Conservation (phyloP, 139 green algal species). For the Volvox reticuliferus region DNA sequence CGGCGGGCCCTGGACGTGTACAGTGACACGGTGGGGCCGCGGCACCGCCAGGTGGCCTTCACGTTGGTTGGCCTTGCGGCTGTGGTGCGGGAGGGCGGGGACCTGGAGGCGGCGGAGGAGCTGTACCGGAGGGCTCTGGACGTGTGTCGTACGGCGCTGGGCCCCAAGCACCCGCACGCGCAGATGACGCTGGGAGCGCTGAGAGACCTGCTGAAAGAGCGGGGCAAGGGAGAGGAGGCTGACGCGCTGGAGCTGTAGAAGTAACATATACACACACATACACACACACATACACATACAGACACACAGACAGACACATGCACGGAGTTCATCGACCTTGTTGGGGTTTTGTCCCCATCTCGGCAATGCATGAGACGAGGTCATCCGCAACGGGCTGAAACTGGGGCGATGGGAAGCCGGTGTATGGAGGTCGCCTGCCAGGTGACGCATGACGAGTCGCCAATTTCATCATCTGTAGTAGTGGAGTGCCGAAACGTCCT, state of each 20-base stretch:
- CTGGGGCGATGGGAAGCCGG: too few species aligned
- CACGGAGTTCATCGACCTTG: too few species aligned
- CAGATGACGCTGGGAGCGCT: background rate
- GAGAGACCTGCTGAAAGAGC: background rate
- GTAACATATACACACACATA: too few species aligned
- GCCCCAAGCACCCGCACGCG: background rate
- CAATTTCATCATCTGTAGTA: too few species aligned
- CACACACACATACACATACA: too few species aligned
- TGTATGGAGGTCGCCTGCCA: too few species aligned
- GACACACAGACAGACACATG: too few species aligned
- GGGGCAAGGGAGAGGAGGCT: conserved; percentile 1
- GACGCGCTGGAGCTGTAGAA: background rate
- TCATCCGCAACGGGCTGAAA: too few species aligned
- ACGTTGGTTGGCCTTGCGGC: background rate
- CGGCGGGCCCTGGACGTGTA: background rate
- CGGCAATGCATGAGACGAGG: too few species aligned
- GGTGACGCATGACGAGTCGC: too few species aligned
- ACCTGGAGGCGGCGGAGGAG: background rate
- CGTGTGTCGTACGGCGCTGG: background rate
- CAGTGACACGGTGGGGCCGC: background rate
- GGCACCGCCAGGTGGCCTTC: conserved; percentile 4
- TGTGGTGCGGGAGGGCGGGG: background rate
- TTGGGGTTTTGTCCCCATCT: too few species aligned
- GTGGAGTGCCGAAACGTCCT: too few species aligned
- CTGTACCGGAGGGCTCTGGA: conserved; percentile 13